Evolutionary conservation across 2,329 filamentous ascomycete species (phyloP), one percentile per base, ranked within the genome.

Genomic region (Anisogramma anomala): DNA sequence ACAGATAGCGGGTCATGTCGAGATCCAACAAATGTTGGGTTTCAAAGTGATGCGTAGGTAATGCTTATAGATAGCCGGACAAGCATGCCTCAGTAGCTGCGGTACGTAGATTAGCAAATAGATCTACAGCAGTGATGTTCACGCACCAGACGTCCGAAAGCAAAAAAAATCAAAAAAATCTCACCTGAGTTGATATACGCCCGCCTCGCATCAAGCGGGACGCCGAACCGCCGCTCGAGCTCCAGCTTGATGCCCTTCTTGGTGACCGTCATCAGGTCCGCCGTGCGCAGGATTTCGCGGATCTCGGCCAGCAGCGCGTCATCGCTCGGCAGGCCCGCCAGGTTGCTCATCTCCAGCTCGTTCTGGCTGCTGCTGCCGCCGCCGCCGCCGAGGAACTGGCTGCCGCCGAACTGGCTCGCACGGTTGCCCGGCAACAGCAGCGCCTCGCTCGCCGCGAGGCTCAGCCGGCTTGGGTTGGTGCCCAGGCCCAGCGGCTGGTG

Each of bases 181-280:
- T 65, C 79, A 89, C 84, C 84, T 66, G 80, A 87, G 61, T 87
- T 88, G 58, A 98, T 96, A 63, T 95, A 98, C 43, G 84, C 78
- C 62, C 88, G 82, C 72, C 85, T 93, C 40, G 79, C 70, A 58
- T 96, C 88, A 45, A 98, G 72, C 45, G 79, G 76, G 48, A 94
- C 79, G 47, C 84, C 84, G 56, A 98, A 98, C 48, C 88, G 76
- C 55, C 79, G 77, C 71, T 98, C 91, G 43, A 98, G 67, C 67
- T 98, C 91, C 52, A 76, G 66, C 72, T 96, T 96, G 63, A 98
- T 84, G 53, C 84, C 86, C 77, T 98, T 98, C 78, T 98, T 98
- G 50, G 91, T 98, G 32, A 98, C 85, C 4, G 77, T 88, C 91
- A 98, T 98, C 56, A 98, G 66, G 64, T 98, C 91, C 2, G 87